Evolutionary conservation across 208 protist genomes (phyloP), one percentile per base, ranked within the genome.

Genomic region (Balamuthia mandrillaris): DNA sequence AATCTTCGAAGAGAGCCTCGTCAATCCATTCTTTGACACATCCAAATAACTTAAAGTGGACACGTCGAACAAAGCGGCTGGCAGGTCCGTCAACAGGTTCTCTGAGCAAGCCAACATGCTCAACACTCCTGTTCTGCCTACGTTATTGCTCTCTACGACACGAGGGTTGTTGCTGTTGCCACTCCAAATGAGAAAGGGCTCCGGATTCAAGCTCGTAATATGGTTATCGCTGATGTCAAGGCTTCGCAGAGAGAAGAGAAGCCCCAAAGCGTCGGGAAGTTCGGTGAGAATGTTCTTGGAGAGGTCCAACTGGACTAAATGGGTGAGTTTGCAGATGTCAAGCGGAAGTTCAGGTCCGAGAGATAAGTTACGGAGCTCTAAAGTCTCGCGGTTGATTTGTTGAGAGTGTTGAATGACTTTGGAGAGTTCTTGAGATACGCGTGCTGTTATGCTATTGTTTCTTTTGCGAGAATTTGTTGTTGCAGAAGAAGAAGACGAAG

Each of bases 221-320:
- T 74, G 44, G 65, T 74, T 74, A 27, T 74, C 65, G 39, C 41
- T 74, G 9, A 74, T 6, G 41, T 74, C 65, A 21, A 74, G 65
- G n/a, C 41, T 74, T 24, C 51, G 41, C 41, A 74, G 65, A 24
- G 27, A 29, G 41, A 52, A 37, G n/a, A 74, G 39, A 37, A 51
- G 37, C 3, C 65, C 65, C 33, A 74, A 42, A 3, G 33, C 65
- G 4, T 74, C 65, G 10, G 65, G 65, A 24, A 74, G 65, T 24
- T 74, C 65, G 41, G 41, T 74, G 12, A 74, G 65, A 18, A 52
- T 74, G 65, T 74, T 74, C 41, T 74, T 37, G 12, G 65, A 74
- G 24, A 74, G 65, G n/a, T 74, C 65, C n/a, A 74, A 42, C 27
- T 31, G 44, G 41, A 74, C 65, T 24, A 74, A 42, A 49, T 74